Percentiles rank a stretch among this genome's conserved stretches.
Conservation (phyloP, 1,284 basidiomycete genomes). For the Polyporus tsugae region DNA sequence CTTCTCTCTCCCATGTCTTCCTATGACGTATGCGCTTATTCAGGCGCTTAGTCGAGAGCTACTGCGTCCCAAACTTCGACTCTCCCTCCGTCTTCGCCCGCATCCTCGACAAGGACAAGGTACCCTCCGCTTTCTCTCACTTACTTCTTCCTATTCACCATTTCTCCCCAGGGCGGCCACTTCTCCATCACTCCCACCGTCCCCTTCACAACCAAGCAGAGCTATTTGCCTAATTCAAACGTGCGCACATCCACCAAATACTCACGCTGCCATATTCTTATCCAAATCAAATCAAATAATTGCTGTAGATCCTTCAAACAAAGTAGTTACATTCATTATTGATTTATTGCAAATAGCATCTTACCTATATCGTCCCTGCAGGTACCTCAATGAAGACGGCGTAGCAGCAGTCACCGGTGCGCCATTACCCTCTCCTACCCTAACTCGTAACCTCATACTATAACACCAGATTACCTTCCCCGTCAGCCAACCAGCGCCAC, state of each 20-base stretch:
- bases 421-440: neutral
- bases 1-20: neutral
- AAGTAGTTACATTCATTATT: slow-evolving; percentile 52
- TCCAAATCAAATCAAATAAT: neutral
- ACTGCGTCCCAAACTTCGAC: slow-evolving; percentile 93
- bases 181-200: slow-evolving; percentile 83
- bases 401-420: slow-evolving; percentile 82
- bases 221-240: slow-evolving; percentile 89
- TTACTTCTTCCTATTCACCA: neutral
- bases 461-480: slow-evolving; percentile 75
- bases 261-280: neutral
- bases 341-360: no score
- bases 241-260: slow-evolving; percentile 48
- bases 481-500: slow-evolving; percentile 59
- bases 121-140: slow-evolving; percentile 24
- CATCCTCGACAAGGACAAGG: slow-evolving; percentile 85
- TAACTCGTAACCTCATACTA: neutral
- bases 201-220: slow-evolving; percentile 81
- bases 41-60: slow-evolving; percentile 74
- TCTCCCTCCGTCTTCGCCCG: slow-evolving; percentile 91
- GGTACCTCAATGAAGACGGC: slow-evolving; percentile 83
- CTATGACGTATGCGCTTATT: slow-evolving; percentile 14
- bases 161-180: slow-evolving; percentile 77
- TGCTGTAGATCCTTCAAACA: slow-evolving; percentile 75
- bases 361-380: slow-evolving; percentile 33